Conservation (phyloP, 257 asterid species). For the Osmanthus fragrans region DNA sequence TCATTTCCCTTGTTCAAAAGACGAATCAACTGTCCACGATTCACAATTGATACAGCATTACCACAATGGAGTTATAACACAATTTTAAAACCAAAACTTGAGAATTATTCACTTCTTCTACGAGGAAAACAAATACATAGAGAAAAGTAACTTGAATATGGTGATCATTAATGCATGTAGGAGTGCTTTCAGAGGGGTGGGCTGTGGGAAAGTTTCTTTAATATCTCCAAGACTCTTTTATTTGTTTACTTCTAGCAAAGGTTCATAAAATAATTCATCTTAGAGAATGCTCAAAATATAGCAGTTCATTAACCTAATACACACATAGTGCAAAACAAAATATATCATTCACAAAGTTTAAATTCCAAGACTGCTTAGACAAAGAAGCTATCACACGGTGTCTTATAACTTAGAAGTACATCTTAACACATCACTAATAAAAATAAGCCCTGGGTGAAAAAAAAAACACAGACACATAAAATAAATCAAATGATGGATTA, state of each 20-base stretch:
- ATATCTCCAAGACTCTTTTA: conserved; percentile 16
- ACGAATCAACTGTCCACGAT: conserved; percentile 77
- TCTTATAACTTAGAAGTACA: neutral
- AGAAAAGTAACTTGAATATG: neutral
- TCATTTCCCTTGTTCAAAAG: conserved; percentile 56
- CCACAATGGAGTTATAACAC: conserved; percentile 20
- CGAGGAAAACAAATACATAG: conserved; percentile 1
- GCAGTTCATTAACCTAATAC: neutral
- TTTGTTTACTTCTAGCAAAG: conserved; percentile 12
- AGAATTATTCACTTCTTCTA: conserved; percentile 17
- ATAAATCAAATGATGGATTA: neutral
- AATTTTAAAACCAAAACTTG: conserved; percentile 22
- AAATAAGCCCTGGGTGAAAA: neutral
- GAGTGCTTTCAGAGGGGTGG: neutral
- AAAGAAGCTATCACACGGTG: neutral
- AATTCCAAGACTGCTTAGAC: neutral
- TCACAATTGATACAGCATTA: conserved; percentile 29
- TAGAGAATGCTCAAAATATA: neutral
- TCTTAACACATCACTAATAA: neutral
- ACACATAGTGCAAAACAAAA: neutral
- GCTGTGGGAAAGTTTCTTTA: conserved; percentile 5
- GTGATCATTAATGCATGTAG: neutral
- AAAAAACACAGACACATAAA: neutral
- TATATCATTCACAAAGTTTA: neutral
- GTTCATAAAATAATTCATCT: neutral